Base-by-base conservation (phyloP, 1,284 basidiomycete genomes). In the Tremellales sp. region DNA sequence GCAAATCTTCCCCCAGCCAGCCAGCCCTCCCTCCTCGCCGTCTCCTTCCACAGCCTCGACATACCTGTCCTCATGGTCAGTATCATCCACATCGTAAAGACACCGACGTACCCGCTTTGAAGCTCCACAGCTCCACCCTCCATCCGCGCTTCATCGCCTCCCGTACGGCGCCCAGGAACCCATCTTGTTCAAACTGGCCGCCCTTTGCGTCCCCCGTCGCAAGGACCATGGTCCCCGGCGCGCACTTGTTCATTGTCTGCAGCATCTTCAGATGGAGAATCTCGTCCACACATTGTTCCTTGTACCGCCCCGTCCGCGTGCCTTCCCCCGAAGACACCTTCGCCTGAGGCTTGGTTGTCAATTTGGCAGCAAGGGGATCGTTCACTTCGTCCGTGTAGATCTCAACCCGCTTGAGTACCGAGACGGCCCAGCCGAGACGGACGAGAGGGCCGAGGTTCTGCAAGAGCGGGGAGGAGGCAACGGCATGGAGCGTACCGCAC, bases 151-250 rank as follows among this genome's bases (percentile, higher is more conserved):
- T 83, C 60, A 92, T 71, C 9, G 90, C 89, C 10, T 83, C 82
- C 45, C 85, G 76, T 12, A 90, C 86, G 43, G 85, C 84, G 1
- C 88, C 87, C 24, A 88, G 68, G 71, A 92, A 93, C 3, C 88
- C 88, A 59, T 89, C 85, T 51, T 87, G 85, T 66, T 83, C 90
- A 65, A 90, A 92, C 65, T 92, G 84, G 2, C 86, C 86, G 10
- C 84, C 83, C 61, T 87, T 87, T 18, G 87, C 88, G 66, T 93
- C 89, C 3, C 89, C 89, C 0, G 90, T 92, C 1, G 87, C 89
- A 28, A 93, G 79, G 31, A 92, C 83, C 57, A 92, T 86, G 18
- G 87, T 89, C 21, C 37, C 37, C 26, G 80, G 80, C 1, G 79
- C 81, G 12, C 50, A 49, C 22, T 47, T 28, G 44, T 63, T 65